phyloP scores from a whole-genome alignment of 257 asterid species.

The Jaltomata sinuosa region DNA sequence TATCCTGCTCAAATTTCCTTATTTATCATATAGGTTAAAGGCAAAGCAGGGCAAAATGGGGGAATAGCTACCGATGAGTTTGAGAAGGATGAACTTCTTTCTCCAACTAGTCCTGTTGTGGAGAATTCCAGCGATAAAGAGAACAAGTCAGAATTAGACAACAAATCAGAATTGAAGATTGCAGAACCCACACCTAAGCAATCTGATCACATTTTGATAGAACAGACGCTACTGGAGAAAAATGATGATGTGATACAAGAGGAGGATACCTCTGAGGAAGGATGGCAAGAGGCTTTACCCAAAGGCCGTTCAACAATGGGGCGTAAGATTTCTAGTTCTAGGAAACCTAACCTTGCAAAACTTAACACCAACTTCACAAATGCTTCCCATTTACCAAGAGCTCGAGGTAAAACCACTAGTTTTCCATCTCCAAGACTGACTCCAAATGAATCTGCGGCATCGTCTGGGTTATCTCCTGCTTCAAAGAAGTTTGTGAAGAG shows the following conservation, averaged over 20 bases:
- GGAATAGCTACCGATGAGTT: conserved; percentile 40
- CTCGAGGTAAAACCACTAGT: conserved; percentile 40
- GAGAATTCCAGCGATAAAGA: conserved; percentile 61
- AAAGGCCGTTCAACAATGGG: conserved; percentile 54
- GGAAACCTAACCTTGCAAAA: conserved; percentile 68
- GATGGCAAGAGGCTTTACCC: conserved; percentile 92
- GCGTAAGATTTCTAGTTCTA: conserved; percentile 57
- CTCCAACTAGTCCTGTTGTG: conserved; percentile 31
- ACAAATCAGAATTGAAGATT: conserved; percentile 28
- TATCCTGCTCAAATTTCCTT: conserved; percentile 14
- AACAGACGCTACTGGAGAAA: conserved; percentile 25
- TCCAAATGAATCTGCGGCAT: conserved; percentile 32
- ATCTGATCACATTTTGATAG: conserved; percentile 14
- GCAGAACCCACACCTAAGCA: conserved; percentile 24
- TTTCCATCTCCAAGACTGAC: conserved; percentile 45
- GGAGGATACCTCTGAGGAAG: conserved; percentile 58
- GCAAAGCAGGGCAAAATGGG: conserved; percentile 49
- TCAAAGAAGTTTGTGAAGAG: conserved; percentile 42
- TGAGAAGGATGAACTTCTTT: conserved; percentile 33
- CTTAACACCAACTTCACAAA: conserved; percentile 58
- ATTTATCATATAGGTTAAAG: conserved; percentile 42
- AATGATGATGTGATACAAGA: conserved; percentile 34
- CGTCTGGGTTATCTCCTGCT: conserved; percentile 31
- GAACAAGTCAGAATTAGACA: conserved; percentile 37
- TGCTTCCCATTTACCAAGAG: conserved; percentile 38